Base-by-base conservation (phyloP, 1,284 basidiomycete species). In the Cryptococcus amylolentus region DNA sequence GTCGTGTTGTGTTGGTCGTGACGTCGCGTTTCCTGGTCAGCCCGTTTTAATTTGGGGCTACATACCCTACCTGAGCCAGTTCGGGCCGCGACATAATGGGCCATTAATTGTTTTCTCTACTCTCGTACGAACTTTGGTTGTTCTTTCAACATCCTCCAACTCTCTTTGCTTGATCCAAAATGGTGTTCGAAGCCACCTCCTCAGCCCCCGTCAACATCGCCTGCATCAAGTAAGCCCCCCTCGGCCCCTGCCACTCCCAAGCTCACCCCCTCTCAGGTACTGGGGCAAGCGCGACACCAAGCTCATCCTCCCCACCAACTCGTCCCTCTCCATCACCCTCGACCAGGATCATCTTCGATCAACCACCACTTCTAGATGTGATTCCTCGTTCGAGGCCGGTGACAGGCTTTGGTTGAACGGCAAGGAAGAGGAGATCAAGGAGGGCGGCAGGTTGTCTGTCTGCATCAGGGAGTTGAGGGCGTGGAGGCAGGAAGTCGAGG, bases 271-370 rank as follows among this genome's bases (percentile, higher is more conserved):
- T 23, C 18, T 20, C 49, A 93, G 91, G 75, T 95, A 94, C 81
- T 99, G 95, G 95, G 95, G 95, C 65, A 99, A 99, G 80, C 88
- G 94, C 64, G 89, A 98, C 79, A 94, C 91, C 9, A 85, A 87
- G 66, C 86, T 98, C 63, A 97, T 98, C 73, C 83, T 99, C 54
- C 95, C 95, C 31, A 98, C 94, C 65, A 99, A 99, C 80, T 92
- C 92, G 6, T 98, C 95, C 23, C 85, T 99, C 31, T 97, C 93
- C 2, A 91, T 98, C 49, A 98, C 96, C 3, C 86, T 98, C 57
- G 89, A 90, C 72, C 96, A 98, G 78, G 92, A 97, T 78, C 89
- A 98, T 70, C 84, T 99, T 26, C 84, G 91, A 56, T 91, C 91
- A 1, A 95, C 92, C 8, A 99, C 95, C 4, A 92, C 93, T 0